Conservation (phyloP, 163 green algal species). For the Scenedesmus sp. region DNA sequence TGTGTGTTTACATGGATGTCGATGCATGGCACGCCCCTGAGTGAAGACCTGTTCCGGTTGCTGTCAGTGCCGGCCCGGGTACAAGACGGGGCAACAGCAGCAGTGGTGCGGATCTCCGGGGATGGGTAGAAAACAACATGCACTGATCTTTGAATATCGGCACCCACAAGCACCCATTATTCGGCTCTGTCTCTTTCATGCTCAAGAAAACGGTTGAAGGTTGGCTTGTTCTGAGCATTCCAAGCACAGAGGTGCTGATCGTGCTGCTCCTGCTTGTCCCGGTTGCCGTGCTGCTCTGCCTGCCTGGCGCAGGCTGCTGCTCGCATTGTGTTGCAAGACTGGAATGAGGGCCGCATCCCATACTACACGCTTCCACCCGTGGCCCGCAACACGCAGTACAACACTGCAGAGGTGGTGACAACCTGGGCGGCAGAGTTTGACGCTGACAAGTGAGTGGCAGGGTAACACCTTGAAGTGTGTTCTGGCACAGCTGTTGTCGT, state of each 20-base stretch:
- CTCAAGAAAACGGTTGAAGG: background rate
- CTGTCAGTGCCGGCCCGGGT: conserved; percentile 31
- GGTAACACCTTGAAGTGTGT: conserved; percentile 8
- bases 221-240: background rate
- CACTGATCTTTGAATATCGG: conserved; percentile 47
- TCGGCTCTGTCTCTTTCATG: background rate
- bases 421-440: conserved; percentile 90
- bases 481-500: no score
- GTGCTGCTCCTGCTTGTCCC: no score
- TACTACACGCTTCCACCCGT: conserved; percentile 95
- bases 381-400: conserved; percentile 71
- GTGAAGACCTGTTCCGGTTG: conserved; percentile 44
- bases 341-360: conserved; percentile 95
- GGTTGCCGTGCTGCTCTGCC: background rate
- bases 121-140: conserved; percentile 39
- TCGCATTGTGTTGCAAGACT: conserved; percentile 85
- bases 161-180: conserved; percentile 3
- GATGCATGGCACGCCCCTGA: conserved; percentile 6
- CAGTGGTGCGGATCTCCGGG: conserved; percentile 46
- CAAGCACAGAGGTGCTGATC: no score
- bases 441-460: conserved; percentile 60
- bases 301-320: conserved; percentile 20
- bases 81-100: conserved; percentile 38
- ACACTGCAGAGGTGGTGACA: conserved; percentile 79
- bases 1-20: background rate